Evolutionary conservation across 371 early-diverging fungal species (phyloP).

Genomic region (Sporodiniella umbellata): DNA sequence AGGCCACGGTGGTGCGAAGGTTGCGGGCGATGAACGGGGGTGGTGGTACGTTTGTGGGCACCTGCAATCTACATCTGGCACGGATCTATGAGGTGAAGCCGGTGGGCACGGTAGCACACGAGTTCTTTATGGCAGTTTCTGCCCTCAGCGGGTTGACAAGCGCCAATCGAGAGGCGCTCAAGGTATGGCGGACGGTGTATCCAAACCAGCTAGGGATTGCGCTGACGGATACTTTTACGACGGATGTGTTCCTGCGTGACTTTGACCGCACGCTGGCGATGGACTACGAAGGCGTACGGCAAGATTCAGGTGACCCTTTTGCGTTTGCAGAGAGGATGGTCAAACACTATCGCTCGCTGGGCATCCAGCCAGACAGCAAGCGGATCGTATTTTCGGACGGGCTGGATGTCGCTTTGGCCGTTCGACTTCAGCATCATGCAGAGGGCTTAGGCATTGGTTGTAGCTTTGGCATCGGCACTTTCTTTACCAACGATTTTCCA

Average conservation of each 20-base stretch:
- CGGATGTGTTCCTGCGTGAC: constrained; percentile 61
- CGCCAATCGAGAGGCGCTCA: constrained; percentile 60
- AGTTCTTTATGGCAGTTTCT: constrained; percentile 76
- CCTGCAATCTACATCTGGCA: constrained; percentile 74
- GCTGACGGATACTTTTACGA: constrained; percentile 75
- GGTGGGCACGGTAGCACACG: constrained; percentile 73
- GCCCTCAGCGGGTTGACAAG: constrained; percentile 60
- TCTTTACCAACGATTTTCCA: constrained; percentile 70
- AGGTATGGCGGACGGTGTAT: constrained; percentile 62
- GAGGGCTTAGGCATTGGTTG: constrained; percentile 48
- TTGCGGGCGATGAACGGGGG: constrained; percentile 44
- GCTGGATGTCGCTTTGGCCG: constrained; percentile 50
- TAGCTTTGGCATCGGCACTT: constrained; percentile 75
- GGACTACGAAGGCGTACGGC: constrained; percentile 62
- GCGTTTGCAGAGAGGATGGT: constrained; percentile 54
- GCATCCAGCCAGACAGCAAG: constrained; percentile 59
- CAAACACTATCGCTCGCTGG: constrained; percentile 53
- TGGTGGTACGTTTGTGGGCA: constrained; percentile 54
- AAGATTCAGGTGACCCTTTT: constrained; percentile 71
- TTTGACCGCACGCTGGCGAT: constrained; percentile 54
- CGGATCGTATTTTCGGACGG: constrained; percentile 73
- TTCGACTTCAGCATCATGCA: constrained; percentile 43
- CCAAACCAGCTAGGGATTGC: constrained; percentile 61
- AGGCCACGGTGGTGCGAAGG: constrained; percentile 64
- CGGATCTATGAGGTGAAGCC: constrained; percentile 56